Conservation (phyloP, 176 grass and related monocot genomes). For the Ananas comosus region DNA sequence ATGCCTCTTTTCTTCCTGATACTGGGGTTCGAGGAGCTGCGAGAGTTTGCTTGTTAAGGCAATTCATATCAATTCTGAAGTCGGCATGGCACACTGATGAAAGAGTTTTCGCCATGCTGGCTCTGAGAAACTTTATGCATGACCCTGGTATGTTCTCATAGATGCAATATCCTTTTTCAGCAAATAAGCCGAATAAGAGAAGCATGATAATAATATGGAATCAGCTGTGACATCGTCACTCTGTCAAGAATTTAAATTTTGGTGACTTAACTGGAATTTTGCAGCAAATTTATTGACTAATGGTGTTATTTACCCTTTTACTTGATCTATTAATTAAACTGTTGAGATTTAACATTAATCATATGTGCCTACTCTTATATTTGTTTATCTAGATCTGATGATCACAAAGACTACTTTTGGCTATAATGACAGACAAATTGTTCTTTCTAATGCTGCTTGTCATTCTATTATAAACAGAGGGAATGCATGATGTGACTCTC, state of each 20-base stretch:
- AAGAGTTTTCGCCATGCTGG: conserved; percentile 50
- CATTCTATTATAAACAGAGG: conserved; percentile 26
- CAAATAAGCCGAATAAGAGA: not conserved
- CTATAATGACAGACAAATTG: not conserved
- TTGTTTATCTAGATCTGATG: too few species aligned
- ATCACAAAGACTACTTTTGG: too few species aligned
- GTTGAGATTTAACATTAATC: too few species aligned
- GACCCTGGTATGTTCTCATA: conserved; percentile 26
- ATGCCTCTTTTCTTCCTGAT: conserved; percentile 57
- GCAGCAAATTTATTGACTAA: too few species aligned
- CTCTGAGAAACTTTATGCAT: conserved; percentile 61
- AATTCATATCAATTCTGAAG: conserved; percentile 45
- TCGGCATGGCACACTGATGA: conserved; percentile 57
- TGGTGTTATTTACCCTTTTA: too few species aligned
- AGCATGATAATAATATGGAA: not conserved
- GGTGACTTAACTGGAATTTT: too few species aligned
- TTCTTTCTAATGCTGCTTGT: not conserved
- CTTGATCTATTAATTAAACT: too few species aligned
- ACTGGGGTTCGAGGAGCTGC: conserved; percentile 57
- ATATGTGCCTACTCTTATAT: too few species aligned
- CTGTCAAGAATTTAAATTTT: too few species aligned
- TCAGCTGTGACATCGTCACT: too few species aligned
- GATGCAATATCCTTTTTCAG: not conserved
- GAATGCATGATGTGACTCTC: conserved; percentile 44
- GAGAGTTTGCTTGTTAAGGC: conserved; percentile 46